phyloP scores from a whole-genome alignment of 768 basidiomycete species.

The Mycena kentingensis region DNA sequence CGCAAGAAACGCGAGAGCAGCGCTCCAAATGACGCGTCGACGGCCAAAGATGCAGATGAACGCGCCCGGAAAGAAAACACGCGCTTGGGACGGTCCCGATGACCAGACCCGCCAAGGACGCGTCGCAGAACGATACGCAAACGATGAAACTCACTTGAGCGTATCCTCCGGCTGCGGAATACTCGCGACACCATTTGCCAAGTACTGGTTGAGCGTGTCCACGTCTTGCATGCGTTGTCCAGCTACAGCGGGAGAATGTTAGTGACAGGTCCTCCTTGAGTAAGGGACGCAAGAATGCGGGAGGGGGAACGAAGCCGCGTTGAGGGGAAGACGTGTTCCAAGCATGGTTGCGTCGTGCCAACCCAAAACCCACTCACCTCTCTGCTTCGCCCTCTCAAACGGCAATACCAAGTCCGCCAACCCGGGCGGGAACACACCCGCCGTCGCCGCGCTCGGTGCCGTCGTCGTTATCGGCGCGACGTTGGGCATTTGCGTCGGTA shows the following conservation, averaged over 20 bases:
- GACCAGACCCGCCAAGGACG: no score
- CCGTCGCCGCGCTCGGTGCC: conserved; percentile 37
- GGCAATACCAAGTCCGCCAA: conserved; percentile 93
- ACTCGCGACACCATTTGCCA: conserved; percentile 84
- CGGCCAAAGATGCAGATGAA: no score
- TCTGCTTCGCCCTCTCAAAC: conserved; percentile 95
- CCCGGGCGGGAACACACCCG: conserved; percentile 71
- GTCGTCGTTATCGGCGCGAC: conserved; percentile 31
- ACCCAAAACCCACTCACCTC: conserved; percentile 68
- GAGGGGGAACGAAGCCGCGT: no score
- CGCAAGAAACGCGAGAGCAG: no score
- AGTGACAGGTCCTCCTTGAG: not conserved
- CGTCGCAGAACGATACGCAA: not conserved
- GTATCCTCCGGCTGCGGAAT: conserved; percentile 93
- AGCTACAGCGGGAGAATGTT: conserved; percentile 39
- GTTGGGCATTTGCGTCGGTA: conserved; percentile 33
- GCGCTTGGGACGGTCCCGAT: no score
- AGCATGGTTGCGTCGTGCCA: no score
- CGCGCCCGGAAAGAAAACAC: no score
- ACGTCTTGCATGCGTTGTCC: conserved; percentile 85
- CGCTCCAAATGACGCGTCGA: no score
- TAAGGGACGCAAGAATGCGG: no score
- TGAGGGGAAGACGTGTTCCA: no score
- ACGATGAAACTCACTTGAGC: conserved; percentile 66
- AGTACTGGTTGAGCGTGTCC: conserved; percentile 86